Conservation (phyloP, 2,329 filamentous ascomycete species). For the Hypoxylon sp. region DNA sequence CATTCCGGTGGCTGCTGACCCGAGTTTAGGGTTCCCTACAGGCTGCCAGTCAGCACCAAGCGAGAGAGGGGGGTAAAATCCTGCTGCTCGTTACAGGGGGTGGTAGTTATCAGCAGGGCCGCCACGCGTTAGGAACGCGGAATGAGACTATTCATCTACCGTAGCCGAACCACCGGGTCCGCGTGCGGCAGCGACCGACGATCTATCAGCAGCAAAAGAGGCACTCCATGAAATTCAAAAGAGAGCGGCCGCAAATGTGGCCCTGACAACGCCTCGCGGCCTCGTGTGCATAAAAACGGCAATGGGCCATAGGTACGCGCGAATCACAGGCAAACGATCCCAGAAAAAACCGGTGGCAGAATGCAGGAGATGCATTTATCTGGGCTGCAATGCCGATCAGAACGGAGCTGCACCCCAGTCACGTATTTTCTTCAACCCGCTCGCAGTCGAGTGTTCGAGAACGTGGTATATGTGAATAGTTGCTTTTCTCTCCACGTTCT, state of each 20-base stretch:
- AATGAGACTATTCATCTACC: slow-evolving; percentile 32
- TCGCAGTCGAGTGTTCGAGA: slow-evolving; percentile 16
- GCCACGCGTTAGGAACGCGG: slow-evolving; percentile 36
- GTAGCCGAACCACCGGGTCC: slow-evolving; percentile 44
- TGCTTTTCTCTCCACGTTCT: slow-evolving; percentile 19
- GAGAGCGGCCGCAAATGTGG: slow-evolving; percentile 13
- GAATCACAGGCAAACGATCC: slow-evolving; percentile 32
- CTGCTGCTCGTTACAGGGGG: slow-evolving; percentile 31
- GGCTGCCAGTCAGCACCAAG: slow-evolving; percentile 5
- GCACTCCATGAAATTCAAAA: background rate
- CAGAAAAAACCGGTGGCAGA: slow-evolving; percentile 13
- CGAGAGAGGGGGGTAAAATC: slow-evolving; percentile 21
- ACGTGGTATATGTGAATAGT: slow-evolving; percentile 12
- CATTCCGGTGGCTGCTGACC: slow-evolving; percentile 26
- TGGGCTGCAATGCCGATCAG: slow-evolving; percentile 25
- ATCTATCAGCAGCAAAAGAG: slow-evolving; percentile 17
- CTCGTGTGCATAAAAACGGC: slow-evolving; percentile 8
- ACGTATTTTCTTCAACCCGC: slow-evolving; percentile 17
- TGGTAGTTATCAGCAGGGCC: slow-evolving; percentile 31
- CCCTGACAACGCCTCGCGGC: slow-evolving; percentile 5
- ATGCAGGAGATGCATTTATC: slow-evolving; percentile 21
- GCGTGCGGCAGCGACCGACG: slow-evolving; percentile 26
- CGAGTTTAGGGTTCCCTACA: slow-evolving; percentile 6
- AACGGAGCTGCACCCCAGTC: slow-evolving; percentile 26
- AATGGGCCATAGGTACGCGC: slow-evolving; percentile 16